Conservation (phyloP, 2,329 filamentous ascomycete species). For the Botrytis hyacinthi region DNA sequence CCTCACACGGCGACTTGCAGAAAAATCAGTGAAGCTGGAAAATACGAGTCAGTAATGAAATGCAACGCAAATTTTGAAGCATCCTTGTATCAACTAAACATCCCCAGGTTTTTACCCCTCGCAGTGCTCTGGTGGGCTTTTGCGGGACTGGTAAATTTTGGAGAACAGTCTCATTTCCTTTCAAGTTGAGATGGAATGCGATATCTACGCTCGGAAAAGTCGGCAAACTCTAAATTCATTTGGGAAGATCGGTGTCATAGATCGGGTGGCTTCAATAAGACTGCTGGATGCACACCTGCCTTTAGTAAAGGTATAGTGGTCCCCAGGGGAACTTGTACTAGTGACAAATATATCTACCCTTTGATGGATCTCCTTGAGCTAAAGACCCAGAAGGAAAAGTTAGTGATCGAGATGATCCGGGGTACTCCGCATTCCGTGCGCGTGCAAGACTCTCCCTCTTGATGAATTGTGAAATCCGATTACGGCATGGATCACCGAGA, state of each 20-base stretch:
- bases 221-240: neutral
- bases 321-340: neutral
- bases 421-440: neutral
- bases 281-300: neutral
- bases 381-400: neutral
- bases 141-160: neutral
- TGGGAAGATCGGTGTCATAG: neutral
- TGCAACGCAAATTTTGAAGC: neutral
- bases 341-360: neutral
- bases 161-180: neutral
- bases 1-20: constrained; percentile 8
- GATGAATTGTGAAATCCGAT: neutral
- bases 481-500: neutral
- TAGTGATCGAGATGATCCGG: neutral
- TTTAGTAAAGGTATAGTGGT: neutral
- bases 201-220: neutral
- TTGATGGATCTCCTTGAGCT: neutral
- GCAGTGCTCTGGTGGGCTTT: neutral
- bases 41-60: neutral
- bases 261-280: neutral
- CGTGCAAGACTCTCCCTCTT: neutral
- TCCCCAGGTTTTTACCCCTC: neutral
- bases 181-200: neutral
- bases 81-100: constrained; percentile 1
- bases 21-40: constrained; percentile 6